Evolutionary conservation across 352 stramenopile species (phyloP), one percentile per base, ranked within the genome.

Genomic region (Phytopythium cucurbitacearum): DNA sequence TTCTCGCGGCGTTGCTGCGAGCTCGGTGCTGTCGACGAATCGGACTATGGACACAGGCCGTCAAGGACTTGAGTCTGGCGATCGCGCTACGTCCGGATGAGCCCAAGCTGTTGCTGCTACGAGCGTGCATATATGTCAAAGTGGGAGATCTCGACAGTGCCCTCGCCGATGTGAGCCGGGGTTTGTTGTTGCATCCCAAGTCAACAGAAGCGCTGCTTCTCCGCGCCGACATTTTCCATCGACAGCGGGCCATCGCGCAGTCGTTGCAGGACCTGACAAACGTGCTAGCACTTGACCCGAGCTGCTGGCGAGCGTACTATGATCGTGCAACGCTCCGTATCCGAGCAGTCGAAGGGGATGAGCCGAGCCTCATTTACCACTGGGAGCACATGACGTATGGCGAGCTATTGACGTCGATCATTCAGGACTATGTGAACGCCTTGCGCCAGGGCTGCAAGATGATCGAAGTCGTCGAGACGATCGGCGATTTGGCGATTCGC

Each of bases 281-380:
- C 1, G 79, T 77, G 7, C 45, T 90, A 8, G 53, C 67, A 0
- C 62, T 80, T 10, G 81, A 92, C 40, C 68, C 75, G n/a, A 64
- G 64, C 36, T 88, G 80, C 60, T 92, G 81, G 81, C 76, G 77
- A 12, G 81, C 81, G n/a, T 87, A 87, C 51, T 92, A 90, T 53
- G 81, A 92, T 53, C 76, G 81, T 16, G 81, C 76, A 5, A 83
- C 75, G 37, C 67, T 92, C 32, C 79, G 81, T 10, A 71, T 90
- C 15, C 66, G 73, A 5, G 71, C 75, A 0, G 71, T 92, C 43
- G 81, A 92, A 44, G 75, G 81, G 4, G 73, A 86, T 12, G 76
- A 86, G 35, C 68, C 72, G 21, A 76, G 64, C 45, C 62, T 86
- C 11, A 71, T 68, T 48, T 86, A 87, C 61, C 73, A 89, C 49